Evolutionary conservation across 495 filamentous ascomycete genomes (phyloP).

Genomic region (Paragyromitra xinjiangensis): DNA sequence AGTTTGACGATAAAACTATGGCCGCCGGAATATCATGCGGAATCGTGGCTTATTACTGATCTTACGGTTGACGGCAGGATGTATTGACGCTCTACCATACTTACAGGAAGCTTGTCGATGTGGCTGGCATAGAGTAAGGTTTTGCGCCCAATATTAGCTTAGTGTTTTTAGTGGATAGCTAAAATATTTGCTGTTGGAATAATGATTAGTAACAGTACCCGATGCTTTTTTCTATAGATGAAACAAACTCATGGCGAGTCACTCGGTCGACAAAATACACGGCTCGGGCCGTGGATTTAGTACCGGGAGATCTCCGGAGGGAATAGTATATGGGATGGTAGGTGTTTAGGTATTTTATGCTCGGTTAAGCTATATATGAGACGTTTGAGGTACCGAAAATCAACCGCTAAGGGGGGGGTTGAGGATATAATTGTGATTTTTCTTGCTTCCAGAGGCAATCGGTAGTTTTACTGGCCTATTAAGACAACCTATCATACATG

Average conservation of each 20-base stretch:
- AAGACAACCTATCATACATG: background rate
- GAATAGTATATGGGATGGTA: background rate
- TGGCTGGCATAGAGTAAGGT: background rate
- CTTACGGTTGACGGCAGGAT: constrained; percentile 20
- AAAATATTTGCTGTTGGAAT: constrained; percentile 1
- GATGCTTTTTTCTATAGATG: constrained; percentile 16
- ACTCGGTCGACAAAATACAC: constrained; percentile 8
- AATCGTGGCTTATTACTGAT: background rate
- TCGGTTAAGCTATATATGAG: background rate
- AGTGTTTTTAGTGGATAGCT: background rate
- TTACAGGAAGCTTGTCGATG: background rate
- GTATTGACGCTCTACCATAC: background rate
- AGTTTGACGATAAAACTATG: background rate
- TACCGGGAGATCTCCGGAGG: background rate
- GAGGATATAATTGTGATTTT: background rate
- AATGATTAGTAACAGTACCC: background rate
- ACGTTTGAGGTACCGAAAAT: background rate
- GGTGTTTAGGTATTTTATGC: background rate
- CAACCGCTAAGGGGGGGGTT: background rate
- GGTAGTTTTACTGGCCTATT: background rate
- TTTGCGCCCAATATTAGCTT: background rate
- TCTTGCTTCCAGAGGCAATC: background rate
- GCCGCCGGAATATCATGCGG: background rate
- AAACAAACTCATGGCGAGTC: constrained; percentile 32
- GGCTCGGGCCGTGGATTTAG: background rate